Evolutionary conservation across 805 yeast species (phyloP), one percentile per base, ranked within the genome.

Genomic region (Pichia sporocuriosa): DNA sequence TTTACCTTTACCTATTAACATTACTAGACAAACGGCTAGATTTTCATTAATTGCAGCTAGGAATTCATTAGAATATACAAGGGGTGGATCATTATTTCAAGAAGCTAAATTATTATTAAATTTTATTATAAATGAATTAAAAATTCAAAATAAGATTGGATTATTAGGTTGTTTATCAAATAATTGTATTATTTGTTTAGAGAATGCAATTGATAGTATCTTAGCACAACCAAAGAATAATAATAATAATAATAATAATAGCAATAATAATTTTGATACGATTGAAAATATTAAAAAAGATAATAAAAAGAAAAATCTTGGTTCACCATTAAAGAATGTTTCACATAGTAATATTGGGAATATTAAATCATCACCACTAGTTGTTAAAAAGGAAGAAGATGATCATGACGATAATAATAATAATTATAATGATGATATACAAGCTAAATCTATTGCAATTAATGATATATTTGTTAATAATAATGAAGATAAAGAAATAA

Each of bases 61-160:
- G 48, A 88, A 94, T 13, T 76, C 87, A 0, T 65, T 88, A 42
- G 96, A 87, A 48, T 86, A 84, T 56, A 79, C 85, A 2, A 77
- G 85, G 56, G 87, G 88, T 29, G 95, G 96, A 0, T 79, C 90
- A 1, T 61, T 87, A 41, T 79, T 81, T 55, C 84, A 77, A 54
- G 87, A 80, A 39, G 77, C 81, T 55, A 81, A 77, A 49, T 68
- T 62, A 26, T 62, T 84, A 36, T 61, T 87, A 35, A 59, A 67
- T 17, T 72, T 66, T 24, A 68, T 78, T 3, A 59, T 81, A 2
- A 61, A 66, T 19, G 75, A 72, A 37, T 61, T 82, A 43, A 74
- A 67, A 49, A 51, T 57, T 12, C 84, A 79, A 51, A 70, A 77
- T 35, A 62, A 61, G 17, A 61, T 69, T 35, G 78, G 73, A 16